Evolutionary conservation across 1,284 basidiomycete genomes (phyloP).

Genomic region (Malassezia vespertilionis): DNA sequence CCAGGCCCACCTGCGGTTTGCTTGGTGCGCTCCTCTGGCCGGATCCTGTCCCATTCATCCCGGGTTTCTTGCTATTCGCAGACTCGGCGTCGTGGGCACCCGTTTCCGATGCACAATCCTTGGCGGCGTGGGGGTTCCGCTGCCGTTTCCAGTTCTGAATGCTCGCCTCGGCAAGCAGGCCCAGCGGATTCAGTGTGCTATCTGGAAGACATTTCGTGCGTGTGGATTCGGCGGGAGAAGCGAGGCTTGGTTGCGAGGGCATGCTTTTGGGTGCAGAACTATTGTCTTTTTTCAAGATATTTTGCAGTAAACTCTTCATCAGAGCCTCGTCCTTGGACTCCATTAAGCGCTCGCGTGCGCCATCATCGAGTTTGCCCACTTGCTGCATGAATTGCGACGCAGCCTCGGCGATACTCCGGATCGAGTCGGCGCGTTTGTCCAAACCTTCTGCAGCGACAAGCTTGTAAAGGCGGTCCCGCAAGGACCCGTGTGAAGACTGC

Average conservation of each 20-base stretch:
- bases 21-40: not conserved
- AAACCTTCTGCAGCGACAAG: not conserved
- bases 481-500: not conserved
- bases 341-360: not conserved
- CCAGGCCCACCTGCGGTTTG: constrained; percentile 58
- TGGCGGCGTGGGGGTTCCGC: constrained; percentile 4
- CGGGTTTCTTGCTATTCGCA: not conserved
- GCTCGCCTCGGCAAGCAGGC: constrained; percentile 46
- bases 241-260: constrained; percentile 4
- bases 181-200: constrained; percentile 45
- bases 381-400: not conserved
- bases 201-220: constrained; percentile 54
- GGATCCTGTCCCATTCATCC: too few relatives aligned
- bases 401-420: constrained; percentile 2
- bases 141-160: constrained; percentile 37
- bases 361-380: not conserved
- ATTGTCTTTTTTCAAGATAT: not conserved
- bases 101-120: constrained; percentile 15
- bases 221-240: constrained; percentile 35
- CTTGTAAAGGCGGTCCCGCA: constrained; percentile 2
- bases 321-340: not conserved
- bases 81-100: constrained; percentile 15
- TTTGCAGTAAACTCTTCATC: constrained; percentile 1
- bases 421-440: not conserved
- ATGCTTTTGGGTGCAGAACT: not conserved